phyloP scores from a whole-genome alignment of 148 eudicot species.

The Rhododendron williamsianum region DNA sequence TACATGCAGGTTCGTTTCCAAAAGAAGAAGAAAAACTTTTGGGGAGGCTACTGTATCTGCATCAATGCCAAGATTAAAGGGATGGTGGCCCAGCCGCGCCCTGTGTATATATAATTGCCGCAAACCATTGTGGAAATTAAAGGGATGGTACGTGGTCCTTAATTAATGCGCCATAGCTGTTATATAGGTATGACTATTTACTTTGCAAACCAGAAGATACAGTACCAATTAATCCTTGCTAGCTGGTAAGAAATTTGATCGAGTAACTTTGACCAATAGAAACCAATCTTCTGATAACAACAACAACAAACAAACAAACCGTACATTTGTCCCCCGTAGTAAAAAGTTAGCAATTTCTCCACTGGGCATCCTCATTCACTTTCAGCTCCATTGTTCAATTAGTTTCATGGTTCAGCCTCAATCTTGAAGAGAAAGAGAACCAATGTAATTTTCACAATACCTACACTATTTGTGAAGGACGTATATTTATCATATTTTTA shows the following conservation, averaged over 20 bases:
- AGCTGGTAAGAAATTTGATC: too few species aligned
- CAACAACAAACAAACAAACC: not conserved
- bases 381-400: not conserved
- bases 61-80: not conserved
- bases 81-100: not conserved
- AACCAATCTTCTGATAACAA: too few species aligned
- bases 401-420: not conserved
- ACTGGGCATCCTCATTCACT: not conserved
- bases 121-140: not conserved
- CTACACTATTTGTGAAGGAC: not conserved
- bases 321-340: not conserved
- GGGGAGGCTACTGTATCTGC: not conserved
- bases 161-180: not conserved
- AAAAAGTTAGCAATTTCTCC: not conserved
- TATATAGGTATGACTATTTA: not conserved
- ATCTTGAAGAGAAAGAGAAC: not conserved
- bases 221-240: too few species aligned
- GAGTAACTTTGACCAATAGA: too few species aligned
- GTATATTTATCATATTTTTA: not conserved
- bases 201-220: too few species aligned
- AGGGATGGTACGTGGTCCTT: not conserved
- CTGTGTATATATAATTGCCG: not conserved
- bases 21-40: not conserved
- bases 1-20: not conserved
- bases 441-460: too few species aligned